Evolutionary conservation across 2,329 filamentous ascomycete species (phyloP).

Genomic region (Leptographium radiaticola): DNA sequence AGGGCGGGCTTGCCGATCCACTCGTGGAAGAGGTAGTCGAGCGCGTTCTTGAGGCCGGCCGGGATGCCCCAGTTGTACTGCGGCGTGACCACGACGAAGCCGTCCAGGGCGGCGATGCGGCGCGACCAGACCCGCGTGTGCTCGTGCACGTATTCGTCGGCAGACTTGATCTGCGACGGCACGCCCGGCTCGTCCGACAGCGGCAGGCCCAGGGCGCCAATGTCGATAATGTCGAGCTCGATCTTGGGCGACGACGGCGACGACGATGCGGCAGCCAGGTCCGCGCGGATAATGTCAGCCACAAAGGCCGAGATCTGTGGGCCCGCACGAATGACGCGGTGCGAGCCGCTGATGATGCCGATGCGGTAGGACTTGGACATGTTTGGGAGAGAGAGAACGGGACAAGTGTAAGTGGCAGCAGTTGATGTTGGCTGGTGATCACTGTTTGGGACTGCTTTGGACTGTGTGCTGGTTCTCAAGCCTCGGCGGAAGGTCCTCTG

Average conservation of each 20-base stretch:
- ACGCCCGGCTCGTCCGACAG: constrained; percentile 22
- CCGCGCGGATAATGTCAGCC: constrained; percentile 8
- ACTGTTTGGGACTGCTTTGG: too few species aligned
- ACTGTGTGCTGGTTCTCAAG: too few species aligned
- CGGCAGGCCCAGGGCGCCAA: constrained; percentile 20
- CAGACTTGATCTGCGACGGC: constrained; percentile 16
- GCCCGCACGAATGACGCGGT: constrained; percentile 14
- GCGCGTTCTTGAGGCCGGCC: constrained; percentile 35
- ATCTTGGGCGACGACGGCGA: not conserved
- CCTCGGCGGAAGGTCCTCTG: not conserved
- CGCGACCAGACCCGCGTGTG: constrained; percentile 23
- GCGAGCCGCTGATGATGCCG: constrained; percentile 16
- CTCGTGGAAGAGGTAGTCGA: constrained; percentile 38
- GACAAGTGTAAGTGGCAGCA: not conserved
- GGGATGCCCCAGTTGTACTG: constrained; percentile 36
- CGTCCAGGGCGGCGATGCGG: constrained; percentile 18
- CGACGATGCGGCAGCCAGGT: not conserved
- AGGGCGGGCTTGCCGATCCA: constrained; percentile 33
- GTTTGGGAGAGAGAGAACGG: not conserved
- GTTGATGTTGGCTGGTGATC: too few species aligned
- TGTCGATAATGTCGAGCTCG: constrained; percentile 16
- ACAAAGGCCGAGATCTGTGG: constrained; percentile 14
- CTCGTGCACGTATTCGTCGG: constrained; percentile 18
- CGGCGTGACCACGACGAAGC: constrained; percentile 19
- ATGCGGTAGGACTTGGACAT: constrained; percentile 8